Evolutionary conservation across 1,139 yeast genomes (phyloP), one percentile per base, ranked within the genome.

Genomic region (Debaryomycetaceae sp.): DNA sequence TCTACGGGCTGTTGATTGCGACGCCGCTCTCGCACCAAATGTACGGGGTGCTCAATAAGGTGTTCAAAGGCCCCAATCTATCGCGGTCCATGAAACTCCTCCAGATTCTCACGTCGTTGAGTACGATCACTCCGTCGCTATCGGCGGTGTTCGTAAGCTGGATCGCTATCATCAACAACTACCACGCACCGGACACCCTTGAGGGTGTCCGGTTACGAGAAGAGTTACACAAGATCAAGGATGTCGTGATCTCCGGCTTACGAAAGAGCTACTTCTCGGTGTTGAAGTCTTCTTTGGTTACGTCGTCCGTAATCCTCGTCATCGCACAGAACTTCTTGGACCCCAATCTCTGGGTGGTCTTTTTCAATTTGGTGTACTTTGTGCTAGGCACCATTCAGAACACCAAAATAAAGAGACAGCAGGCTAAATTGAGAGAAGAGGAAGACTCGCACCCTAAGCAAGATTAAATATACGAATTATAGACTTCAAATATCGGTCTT

Each of bases 301-400:
- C 89, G 6, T 81, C 87, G 34, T 83, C 87, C 9, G 56, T 81
- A 14, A 77, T 85, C 6, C 65, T 87, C 58, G 68, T 81, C 1
- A 53, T 85, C 44, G 95, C 96, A n/a, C 96, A 89, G 61, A 80
- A 74, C 46, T 85, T 77, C 58, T 60, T 89, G 31, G 77, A 80
- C 14, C 89, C 89, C 11, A 83, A 84, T 51, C 76, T 85, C 40
- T 89, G 97, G 97, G 89, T 87, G 6, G 88, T 88, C 2, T 87
- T 87, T 66, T 87, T 87, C 69, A 83, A 83, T 49, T 59, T 85
- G 49, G 83, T 88, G 37, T 87, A 83, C 55, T 88, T 88, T 57
- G 61, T 85, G 36, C 68, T 89, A 51, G 90, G 93, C 14, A 87
- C 96, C 5, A 79, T 80, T 54, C 93, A 88, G 63, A 89, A 89